A percentile compares a stretch with the other conserved stretches of the same genome.
phyloP scores from a whole-genome alignment of 2,329 filamentous ascomycete species.

The Dryadomyces quercivorus region DNA sequence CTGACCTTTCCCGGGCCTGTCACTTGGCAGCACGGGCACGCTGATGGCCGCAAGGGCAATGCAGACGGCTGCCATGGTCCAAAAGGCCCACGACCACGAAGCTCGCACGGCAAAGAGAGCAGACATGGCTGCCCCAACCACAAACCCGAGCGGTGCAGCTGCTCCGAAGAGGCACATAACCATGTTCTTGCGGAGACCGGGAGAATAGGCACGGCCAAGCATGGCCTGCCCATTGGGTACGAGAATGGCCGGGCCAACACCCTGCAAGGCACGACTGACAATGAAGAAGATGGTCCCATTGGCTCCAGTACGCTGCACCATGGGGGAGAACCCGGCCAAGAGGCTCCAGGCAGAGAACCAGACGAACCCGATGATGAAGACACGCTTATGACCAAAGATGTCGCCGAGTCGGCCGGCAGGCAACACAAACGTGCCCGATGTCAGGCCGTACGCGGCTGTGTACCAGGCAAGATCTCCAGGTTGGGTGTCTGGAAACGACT shows the following conservation, averaged over 20 bases:
- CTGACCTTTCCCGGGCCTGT: neutral
- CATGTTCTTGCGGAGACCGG: constrained; percentile 46
- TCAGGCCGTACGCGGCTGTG: constrained; percentile 44
- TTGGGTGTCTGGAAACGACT: constrained; percentile 29
- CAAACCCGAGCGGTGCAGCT: constrained; percentile 32
- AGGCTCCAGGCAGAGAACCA: constrained; percentile 45
- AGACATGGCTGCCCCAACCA: constrained; percentile 28
- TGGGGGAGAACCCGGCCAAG: constrained; percentile 28
- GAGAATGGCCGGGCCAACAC: constrained; percentile 47
- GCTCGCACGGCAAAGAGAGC: constrained; percentile 24
- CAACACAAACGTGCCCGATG: constrained; percentile 44
- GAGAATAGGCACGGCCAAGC: constrained; percentile 44
- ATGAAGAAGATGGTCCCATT: constrained; percentile 15
- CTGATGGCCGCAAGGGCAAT: constrained; percentile 13
- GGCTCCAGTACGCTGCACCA: constrained; percentile 9
- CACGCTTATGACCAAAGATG: constrained; percentile 41
- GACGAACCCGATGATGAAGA: constrained; percentile 39
- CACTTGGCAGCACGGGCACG: constrained; percentile 13
- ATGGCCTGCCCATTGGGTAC: constrained; percentile 55
- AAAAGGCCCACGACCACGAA: constrained; percentile 38
- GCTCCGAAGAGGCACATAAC: constrained; percentile 41
- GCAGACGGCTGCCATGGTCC: constrained; percentile 18
- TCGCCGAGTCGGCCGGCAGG: constrained; percentile 44
- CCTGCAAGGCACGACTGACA: constrained; percentile 15
- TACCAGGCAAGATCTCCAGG: constrained; percentile 40